phyloP scores from a whole-genome alignment of 2,329 filamentous ascomycete genomes.

The Microsporum audouinii region DNA sequence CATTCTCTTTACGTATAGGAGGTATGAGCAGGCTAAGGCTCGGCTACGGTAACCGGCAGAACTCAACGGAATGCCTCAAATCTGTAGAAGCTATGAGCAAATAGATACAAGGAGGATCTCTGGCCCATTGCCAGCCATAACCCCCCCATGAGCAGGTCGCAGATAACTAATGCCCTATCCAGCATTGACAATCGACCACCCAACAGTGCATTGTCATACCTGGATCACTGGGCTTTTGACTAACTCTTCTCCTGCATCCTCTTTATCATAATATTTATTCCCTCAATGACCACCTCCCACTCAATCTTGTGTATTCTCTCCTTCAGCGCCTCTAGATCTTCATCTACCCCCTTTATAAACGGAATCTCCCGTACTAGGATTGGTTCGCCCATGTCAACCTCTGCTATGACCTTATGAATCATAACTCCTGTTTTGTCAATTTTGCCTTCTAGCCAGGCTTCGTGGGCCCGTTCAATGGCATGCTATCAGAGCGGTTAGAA shows the following conservation, averaged over 20 bases:
- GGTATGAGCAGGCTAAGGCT: too few relatives aligned
- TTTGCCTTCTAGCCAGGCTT: conserved; percentile 58
- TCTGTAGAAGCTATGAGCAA: too few relatives aligned
- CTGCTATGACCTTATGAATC: conserved; percentile 71
- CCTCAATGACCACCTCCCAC: conserved; percentile 68
- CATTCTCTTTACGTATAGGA: too few relatives aligned
- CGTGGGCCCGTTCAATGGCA: conserved; percentile 68
- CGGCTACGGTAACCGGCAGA: too few relatives aligned
- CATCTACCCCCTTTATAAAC: conserved; percentile 47
- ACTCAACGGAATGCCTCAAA: too few relatives aligned
- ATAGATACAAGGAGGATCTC: too few relatives aligned
- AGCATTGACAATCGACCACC: too few relatives aligned
- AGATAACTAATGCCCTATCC: too few relatives aligned
- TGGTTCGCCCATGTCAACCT: conserved; percentile 69
- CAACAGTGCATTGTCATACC: not conserved
- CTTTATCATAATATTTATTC: conserved; percentile 36
- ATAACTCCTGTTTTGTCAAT: conserved; percentile 66
- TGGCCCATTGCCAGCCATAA: too few relatives aligned
- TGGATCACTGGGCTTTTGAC: conserved; percentile 6
- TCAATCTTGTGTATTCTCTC: conserved; percentile 64
- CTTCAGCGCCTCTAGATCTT: conserved; percentile 55
- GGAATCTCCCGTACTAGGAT: conserved; percentile 61
- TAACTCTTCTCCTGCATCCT: conserved; percentile 20
- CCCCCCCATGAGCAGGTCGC: too few relatives aligned
- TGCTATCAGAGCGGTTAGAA: conserved; percentile 21